These are phyloP conservation scores for Venturia effusa DNA, from an alignment of 2,329 filamentous ascomycete species.

Conservation along the genomic window DNA sequence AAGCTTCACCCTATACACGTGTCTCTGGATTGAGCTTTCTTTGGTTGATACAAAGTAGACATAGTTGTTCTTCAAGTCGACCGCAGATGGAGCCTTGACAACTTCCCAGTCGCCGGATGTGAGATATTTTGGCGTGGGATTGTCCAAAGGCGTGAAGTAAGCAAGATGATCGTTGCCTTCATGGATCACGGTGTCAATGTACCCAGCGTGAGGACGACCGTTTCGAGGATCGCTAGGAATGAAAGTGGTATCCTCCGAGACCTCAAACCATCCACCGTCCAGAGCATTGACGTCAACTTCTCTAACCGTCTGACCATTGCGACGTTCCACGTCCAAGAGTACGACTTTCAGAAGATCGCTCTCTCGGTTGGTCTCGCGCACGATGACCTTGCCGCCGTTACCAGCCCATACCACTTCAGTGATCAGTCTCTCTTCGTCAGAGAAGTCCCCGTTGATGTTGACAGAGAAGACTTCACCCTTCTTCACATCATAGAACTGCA, in stretches of 20 bases:
- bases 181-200: conserved; percentile 82
- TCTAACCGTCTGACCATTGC: conserved; percentile 68
- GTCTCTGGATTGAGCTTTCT: conserved; percentile 77
- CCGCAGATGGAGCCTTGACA: conserved; percentile 67
- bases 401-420: conserved; percentile 91
- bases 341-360: conserved; percentile 85
- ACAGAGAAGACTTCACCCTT: conserved; percentile 72
- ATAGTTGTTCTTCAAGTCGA: conserved; percentile 74
- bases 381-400: conserved; percentile 58
- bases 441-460: conserved; percentile 64
- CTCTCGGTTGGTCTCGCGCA: conserved; percentile 89
- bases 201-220: conserved; percentile 72
- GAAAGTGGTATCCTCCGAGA: conserved; percentile 73
- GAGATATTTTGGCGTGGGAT: conserved; percentile 68
- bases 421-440: conserved; percentile 74
- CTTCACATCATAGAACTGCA: conserved; percentile 79
- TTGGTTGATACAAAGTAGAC: conserved; percentile 88
- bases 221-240: conserved; percentile 73
- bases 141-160: conserved; percentile 85
- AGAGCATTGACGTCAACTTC: conserved; percentile 68
- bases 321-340: conserved; percentile 64
- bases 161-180: conserved; percentile 83
- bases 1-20: conserved; percentile 81
- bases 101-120: conserved; percentile 92
- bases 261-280: conserved; percentile 97